phyloP scores from a whole-genome alignment of 1,139 yeast genomes.

The Lodderomyces metapsilosis region DNA sequence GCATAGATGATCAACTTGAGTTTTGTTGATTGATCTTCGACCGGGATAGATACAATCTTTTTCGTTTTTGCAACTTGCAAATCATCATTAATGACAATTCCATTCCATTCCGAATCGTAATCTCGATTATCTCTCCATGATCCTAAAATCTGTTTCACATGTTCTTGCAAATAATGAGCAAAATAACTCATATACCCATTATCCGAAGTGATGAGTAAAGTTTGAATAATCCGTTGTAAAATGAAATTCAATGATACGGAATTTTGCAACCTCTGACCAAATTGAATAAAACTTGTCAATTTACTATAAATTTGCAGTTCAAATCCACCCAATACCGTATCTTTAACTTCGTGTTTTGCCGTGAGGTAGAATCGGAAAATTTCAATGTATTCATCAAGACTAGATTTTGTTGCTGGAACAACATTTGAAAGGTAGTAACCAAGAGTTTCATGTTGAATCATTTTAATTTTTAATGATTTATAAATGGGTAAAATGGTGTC shows the following conservation, averaged over 20 bases:
- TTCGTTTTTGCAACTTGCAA: constrained; percentile 7
- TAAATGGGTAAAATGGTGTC: constrained; percentile 51
- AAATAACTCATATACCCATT: constrained; percentile 32
- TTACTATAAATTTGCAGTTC: constrained; percentile 58
- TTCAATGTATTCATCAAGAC: constrained; percentile 26
- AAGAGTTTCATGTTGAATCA: constrained; percentile 77
- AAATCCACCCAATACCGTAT: constrained; percentile 50
- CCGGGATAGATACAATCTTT: constrained; percentile 15
- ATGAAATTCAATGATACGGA: constrained; percentile 39
- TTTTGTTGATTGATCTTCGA: constrained; percentile 13
- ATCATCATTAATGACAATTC: constrained; percentile 15
- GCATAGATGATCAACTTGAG: constrained; percentile 28
- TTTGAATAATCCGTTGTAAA: constrained; percentile 33
- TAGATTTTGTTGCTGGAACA: constrained; percentile 29
- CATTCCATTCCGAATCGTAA: constrained; percentile 40
- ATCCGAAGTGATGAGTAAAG: constrained; percentile 36
- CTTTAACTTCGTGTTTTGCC: constrained; percentile 49
- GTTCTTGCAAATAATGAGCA: constrained; percentile 15
- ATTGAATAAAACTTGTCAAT: constrained; percentile 57
- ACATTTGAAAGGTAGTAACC: constrained; percentile 56
- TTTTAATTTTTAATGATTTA: constrained; percentile 60
- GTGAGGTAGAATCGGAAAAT: constrained; percentile 50
- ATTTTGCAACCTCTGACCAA: constrained; percentile 39
- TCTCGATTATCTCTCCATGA: constrained; percentile 49
- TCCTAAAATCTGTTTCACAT: constrained; percentile 12